A percentile compares a stretch with the other conserved stretches of the same genome.
phyloP scores from a whole-genome alignment of 331 rosid species.

The Rhamnella rubrinervis region DNA sequence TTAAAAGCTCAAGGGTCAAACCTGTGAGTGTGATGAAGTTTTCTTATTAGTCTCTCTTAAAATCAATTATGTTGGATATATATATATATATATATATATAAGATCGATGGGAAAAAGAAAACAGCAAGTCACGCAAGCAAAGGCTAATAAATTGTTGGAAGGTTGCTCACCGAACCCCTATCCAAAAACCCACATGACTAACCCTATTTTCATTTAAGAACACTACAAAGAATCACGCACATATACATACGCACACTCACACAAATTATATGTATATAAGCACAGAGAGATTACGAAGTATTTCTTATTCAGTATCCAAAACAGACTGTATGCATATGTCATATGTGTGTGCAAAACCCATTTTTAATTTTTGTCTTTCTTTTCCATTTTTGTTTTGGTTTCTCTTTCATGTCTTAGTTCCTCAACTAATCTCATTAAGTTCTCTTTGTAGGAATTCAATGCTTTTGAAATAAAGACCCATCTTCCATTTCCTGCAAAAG shows the following conservation, averaged over 20 bases:
- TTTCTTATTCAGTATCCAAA: conserved; percentile 7
- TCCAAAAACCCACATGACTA: conserved; percentile 48
- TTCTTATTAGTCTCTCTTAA: neutral
- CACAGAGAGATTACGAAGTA: too few species aligned
- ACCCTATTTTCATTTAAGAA: conserved; percentile 29
- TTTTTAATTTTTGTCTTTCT: neutral
- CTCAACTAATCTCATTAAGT: conserved; percentile 89
- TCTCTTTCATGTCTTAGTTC: conserved; percentile 34
- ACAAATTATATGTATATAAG: too few species aligned
- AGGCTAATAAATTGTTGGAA: conserved; percentile 45
- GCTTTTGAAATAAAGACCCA: conserved; percentile 41
- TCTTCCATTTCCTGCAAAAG: conserved; percentile 29
- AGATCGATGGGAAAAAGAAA: neutral
- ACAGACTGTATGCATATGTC: conserved; percentile 8
- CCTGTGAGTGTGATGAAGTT: conserved; percentile 40
- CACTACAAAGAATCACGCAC: neutral
- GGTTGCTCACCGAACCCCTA: conserved; percentile 64
- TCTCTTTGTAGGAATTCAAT: conserved; percentile 50
- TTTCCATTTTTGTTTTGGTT: neutral
- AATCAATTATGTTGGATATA: conserved; percentile 25
- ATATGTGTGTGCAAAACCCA: conserved; percentile 2
- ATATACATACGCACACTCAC: too few species aligned
- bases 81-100: too few species aligned
- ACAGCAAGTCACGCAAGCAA: conserved; percentile 32
- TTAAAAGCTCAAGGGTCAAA: conserved; percentile 34